Conservation (phyloP, 2,329 filamentous ascomycete species). For the Ophiosphaerella narmari region DNA sequence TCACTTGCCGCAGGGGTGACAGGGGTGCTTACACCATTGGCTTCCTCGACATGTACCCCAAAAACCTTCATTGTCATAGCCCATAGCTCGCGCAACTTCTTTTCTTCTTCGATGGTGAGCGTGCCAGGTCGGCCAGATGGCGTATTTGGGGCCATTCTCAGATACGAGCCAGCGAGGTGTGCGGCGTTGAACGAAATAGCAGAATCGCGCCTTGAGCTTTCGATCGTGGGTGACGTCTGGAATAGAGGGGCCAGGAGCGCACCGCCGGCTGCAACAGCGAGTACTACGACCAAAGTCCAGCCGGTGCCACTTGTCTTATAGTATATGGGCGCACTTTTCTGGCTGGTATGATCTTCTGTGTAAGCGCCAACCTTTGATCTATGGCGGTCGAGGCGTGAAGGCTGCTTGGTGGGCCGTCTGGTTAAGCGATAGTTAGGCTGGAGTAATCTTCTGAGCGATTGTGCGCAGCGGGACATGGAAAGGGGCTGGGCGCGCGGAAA, state of each 20-base stretch:
- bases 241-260: conserved; percentile 33
- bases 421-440: conserved; percentile 10
- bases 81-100: conserved; percentile 90
- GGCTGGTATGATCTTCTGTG: conserved; percentile 6
- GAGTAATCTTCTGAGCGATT: conserved; percentile 19
- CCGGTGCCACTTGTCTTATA: conserved; percentile 32
- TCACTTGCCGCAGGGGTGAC: conserved; percentile 12
- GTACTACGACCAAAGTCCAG: conserved; percentile 32
- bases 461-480: conserved; percentile 33
- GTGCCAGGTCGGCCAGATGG: conserved; percentile 80
- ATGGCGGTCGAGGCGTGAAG: conserved; percentile 17
- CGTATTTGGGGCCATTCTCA: conserved; percentile 47
- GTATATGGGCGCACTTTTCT: conserved; percentile 4
- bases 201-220: conserved; percentile 9
- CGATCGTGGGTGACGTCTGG: conserved; percentile 10
- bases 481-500: conserved; percentile 9
- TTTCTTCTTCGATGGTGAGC: conserved; percentile 85
- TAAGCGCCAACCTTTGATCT: conserved; percentile 15
- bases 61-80: conserved; percentile 74
- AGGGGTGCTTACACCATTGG: conserved; percentile 24
- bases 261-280: conserved; percentile 41
- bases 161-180: conserved; percentile 34
- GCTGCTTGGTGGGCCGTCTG: conserved; percentile 13
- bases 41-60: conserved; percentile 53
- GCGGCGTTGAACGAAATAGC: conserved; percentile 24